Evolutionary conservation across 163 green algal species (phyloP), one percentile per base, ranked within the genome.

Genomic region (Chlamydomonas reinhardtii): DNA sequence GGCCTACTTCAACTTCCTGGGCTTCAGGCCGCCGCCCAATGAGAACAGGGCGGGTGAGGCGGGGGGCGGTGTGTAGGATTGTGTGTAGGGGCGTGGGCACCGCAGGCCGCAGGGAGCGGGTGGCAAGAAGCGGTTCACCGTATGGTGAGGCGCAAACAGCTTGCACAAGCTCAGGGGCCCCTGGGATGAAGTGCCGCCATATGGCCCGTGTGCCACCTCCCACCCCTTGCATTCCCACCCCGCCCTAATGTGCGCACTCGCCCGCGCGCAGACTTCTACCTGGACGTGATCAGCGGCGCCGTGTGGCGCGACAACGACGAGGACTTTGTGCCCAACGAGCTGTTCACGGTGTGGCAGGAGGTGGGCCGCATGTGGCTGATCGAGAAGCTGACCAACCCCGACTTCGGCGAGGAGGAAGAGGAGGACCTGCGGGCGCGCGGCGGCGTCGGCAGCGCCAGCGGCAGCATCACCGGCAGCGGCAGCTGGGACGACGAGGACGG

Each of bases 1-100:
- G 86, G 73, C 86, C 19, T 98, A 97, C 90, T 95, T 98, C 71
- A 78, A 92, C 76, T 83, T 73, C 54, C 89, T 96, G n/a, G 93
- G 92, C 62, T 98, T 97, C 81, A 70, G 65, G 17, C 91, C 96
- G 56, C 95, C 94, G 16, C 81, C 76, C 43, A 93, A 94, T 14
- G 95, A 97, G 78, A 98, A 98, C 89, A 93, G 94, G 0, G 95
- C 95, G 25, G 95, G 74, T 81, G 74, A 25, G 11, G 48, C 48
- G 17, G 48, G 12, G 48, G 48, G 48, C 11, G 6, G 43, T 16
- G 6, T 54, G 9, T 17, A 2, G 11, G 48, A 14, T 56, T 56
- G 48, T 9, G 11, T 12, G 11, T 9, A 14, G 14, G 48, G 48
- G 48, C 12, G n/a, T 56, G 48, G 48, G 14, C 8, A 16, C 43